Base-by-base conservation (phyloP, 306 rosid species). In the Vigna mungo region DNA sequence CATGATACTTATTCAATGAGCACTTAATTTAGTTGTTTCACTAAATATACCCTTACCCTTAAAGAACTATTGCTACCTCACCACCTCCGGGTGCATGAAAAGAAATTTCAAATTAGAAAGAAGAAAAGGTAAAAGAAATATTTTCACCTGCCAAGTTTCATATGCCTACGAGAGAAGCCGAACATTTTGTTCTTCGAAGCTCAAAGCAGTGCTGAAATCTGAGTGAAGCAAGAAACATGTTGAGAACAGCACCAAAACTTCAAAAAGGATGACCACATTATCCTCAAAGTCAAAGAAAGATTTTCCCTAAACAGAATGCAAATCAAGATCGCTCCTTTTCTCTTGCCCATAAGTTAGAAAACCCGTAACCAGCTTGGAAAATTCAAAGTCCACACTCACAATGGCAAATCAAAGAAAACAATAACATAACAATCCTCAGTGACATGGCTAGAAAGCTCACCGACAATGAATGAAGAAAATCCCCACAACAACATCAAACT, bases 141-240 rank as follows among this genome's bases (percentile, higher is more conserved):
- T 74, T 36, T 84, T 80, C 59, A 95, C 97, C 96, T 88, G 79
- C 93, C 93, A 76, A 86, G 91, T 86, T 92, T 95, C 90, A 70
- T 84, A 59, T 93, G 97, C 68, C 89, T 81, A 36, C 98, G 98
- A 87, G 96, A 86, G 85, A 92, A 92, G 5, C 98, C 91, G 55
- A 95, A 90, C 98, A 95, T 94, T 69, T 82, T 86, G 13, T 51
- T 59, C 62, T 75, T 82, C 48, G 51, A 63, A 53, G 60, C 52
- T 62, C 72, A 82, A 63, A 63, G 36, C 69, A 48, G 36, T 39
- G 52, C 9, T 34, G 68, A 47, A 37, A 15, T 56, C 18, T 55
- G 46, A 62, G 7, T 59, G 63, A 71, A 76, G 17, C 25, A 71
- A 36, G 21, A 82, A 66, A 72, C 58, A 70, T 27, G 39, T 11